A percentile compares a stretch with the other conserved stretches of the same genome.
These are phyloP conservation scores for Metschnikowia rubicola DNA, from an alignment of 805 yeast genomes.

Conservation along the genomic window DNA sequence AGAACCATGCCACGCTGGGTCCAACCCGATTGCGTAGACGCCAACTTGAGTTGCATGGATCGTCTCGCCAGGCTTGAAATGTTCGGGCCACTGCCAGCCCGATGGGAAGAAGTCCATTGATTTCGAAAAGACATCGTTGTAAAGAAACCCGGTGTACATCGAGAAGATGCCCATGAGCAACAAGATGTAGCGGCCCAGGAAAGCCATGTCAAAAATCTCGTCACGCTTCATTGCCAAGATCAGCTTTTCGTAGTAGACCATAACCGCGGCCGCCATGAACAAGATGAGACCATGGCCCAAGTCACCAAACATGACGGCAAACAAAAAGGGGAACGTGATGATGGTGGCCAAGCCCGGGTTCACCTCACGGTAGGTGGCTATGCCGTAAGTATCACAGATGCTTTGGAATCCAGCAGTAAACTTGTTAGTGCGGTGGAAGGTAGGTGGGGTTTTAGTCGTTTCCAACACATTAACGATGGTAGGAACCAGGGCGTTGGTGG, in stretches of 20 bases:
- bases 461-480: constrained; percentile 56
- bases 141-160: constrained; percentile 89
- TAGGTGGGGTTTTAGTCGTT: constrained; percentile 88
- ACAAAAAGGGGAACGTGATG: constrained; percentile 96
- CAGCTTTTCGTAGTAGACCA: constrained; percentile 72
- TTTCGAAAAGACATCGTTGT: constrained; percentile 90
- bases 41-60: constrained; percentile 66
- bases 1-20: constrained; percentile 95
- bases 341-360: constrained; percentile 95
- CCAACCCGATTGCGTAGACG: constrained; percentile 81
- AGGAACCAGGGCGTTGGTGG: constrained; percentile 53
- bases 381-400: constrained; percentile 93
- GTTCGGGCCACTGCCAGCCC: constrained; percentile 92
- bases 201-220: constrained; percentile 97
- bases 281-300: constrained; percentile 91
- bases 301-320: constrained; percentile 99
- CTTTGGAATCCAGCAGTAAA: constrained; percentile 90
- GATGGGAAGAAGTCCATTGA: constrained; percentile 84
- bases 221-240: constrained; percentile 72
- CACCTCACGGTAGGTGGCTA: constrained; percentile 89
- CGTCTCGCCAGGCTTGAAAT: constrained; percentile 64
- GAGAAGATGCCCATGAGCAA: constrained; percentile 92
- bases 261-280: constrained; percentile 63
- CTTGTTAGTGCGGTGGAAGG: constrained; percentile 91
- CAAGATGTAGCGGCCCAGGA: constrained; percentile 84